A percentile compares a stretch with the other conserved stretches of the same genome.
Evolutionary conservation across 2,329 filamentous ascomycete species (phyloP).

Genomic region (Pleurostoma richardsiae): DNA sequence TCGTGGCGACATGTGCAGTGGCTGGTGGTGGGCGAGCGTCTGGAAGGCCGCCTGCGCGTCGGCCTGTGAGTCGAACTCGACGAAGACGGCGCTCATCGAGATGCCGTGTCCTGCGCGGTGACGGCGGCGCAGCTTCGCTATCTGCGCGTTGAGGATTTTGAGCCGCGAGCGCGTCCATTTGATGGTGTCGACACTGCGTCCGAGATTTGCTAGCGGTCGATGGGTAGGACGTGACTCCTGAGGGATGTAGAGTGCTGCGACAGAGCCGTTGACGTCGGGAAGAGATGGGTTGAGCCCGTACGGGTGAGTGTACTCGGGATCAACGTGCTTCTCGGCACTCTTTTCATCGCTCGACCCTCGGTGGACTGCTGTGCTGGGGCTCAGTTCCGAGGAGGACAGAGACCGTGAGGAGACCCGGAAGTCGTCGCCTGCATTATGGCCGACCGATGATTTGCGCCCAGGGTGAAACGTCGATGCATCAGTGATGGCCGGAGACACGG

Average conservation of each 20-base stretch:
- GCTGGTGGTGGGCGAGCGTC: constrained; percentile 73
- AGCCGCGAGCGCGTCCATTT: constrained; percentile 72
- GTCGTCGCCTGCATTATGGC: constrained; percentile 2
- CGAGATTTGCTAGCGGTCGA: constrained; percentile 55
- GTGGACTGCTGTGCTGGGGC: neutral
- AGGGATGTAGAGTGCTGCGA: constrained; percentile 63
- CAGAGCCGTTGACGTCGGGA: constrained; percentile 36
- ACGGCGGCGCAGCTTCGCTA: constrained; percentile 43
- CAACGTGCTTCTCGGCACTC: constrained; percentile 33
- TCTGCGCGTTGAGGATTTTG: constrained; percentile 26
- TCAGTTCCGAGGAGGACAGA: neutral
- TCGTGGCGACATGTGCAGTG: constrained; percentile 78
- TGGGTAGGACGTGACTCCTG: constrained; percentile 67
- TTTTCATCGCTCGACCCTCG: constrained; percentile 9
- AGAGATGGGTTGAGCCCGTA: constrained; percentile 21
- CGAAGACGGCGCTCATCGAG: constrained; percentile 73
- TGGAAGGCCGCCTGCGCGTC: constrained; percentile 85
- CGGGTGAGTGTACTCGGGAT: constrained; percentile 36
- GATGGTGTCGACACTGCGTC: constrained; percentile 84
- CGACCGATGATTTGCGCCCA: neutral
- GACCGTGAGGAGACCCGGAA: neutral
- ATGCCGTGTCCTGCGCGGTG: constrained; percentile 61
- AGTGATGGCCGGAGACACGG: constrained; percentile 1
- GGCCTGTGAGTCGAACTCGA: constrained; percentile 79
- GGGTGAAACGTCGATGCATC: neutral